phyloP scores from a whole-genome alignment of 2,329 filamentous ascomycete species.

The Rutstroemia sp. region DNA sequence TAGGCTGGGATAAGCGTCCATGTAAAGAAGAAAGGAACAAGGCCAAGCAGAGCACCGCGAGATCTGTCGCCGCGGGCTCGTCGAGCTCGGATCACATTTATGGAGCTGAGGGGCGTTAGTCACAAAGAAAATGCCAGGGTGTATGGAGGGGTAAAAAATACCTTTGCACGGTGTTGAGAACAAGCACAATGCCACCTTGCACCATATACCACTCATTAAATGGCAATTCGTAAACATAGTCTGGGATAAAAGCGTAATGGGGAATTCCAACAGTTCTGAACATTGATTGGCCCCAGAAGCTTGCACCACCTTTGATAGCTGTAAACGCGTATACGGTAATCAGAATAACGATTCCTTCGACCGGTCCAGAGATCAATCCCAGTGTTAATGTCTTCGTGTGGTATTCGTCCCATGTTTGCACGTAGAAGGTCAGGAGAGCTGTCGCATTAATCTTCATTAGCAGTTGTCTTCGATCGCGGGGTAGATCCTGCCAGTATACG shows the following conservation, averaged over 20 bases:
- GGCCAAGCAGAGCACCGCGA: conserved; percentile 69
- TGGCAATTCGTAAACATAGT: conserved; percentile 65
- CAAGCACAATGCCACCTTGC: conserved; percentile 73
- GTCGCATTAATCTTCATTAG: conserved; percentile 7
- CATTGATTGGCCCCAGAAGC: conserved; percentile 84
- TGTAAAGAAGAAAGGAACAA: conserved; percentile 70
- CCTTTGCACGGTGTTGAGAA: conserved; percentile 76
- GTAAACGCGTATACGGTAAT: conserved; percentile 77
- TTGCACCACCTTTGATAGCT: conserved; percentile 75
- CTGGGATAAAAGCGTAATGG: conserved; percentile 55
- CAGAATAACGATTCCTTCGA: conserved; percentile 86
- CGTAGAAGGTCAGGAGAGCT: conserved; percentile 93
- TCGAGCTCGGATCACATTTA: conserved; percentile 78
- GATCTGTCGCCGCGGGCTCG: conserved; percentile 65
- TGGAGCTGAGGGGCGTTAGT: conserved; percentile 42
- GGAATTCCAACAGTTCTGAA: conserved; percentile 70
- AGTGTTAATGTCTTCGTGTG: conserved; percentile 94
- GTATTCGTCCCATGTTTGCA: conserved; percentile 99
- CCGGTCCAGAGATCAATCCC: conserved; percentile 85
- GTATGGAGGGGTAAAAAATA: conserved; percentile 9
- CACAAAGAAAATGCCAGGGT: conserved; percentile 19
- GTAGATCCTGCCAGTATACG: conserved; percentile 23
- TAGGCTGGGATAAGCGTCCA: conserved; percentile 76
- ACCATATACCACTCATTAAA: conserved; percentile 93
- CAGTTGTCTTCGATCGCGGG: not conserved